Conservation (phyloP, 1,284 basidiomycete genomes). For the Phlebopus sp. region DNA sequence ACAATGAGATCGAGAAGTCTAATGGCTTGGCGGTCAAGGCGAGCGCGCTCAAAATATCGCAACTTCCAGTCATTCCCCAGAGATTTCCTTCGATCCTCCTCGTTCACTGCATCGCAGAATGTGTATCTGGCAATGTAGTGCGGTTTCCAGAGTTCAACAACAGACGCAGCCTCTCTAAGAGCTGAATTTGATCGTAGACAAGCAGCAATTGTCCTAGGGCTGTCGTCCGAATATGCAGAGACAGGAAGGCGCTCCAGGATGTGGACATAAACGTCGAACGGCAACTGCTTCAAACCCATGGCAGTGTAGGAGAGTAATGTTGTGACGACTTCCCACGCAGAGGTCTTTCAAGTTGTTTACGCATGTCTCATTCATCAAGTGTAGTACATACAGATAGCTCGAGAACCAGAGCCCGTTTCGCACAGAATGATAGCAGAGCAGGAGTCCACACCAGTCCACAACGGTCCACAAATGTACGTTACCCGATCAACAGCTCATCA, state of each 20-base stretch:
- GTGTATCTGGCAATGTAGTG: constrained; percentile 50
- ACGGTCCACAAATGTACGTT: background rate
- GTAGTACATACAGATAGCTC: too few relatives aligned
- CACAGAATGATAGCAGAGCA: too few relatives aligned
- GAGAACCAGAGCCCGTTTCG: too few relatives aligned
- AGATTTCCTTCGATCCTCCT: constrained; percentile 33
- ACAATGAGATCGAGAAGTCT: constrained; percentile 41
- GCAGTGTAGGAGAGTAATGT: background rate
- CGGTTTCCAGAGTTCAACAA: constrained; percentile 43
- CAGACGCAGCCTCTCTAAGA: constrained; percentile 27
- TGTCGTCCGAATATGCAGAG: constrained; percentile 19
- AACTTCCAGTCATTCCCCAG: constrained; percentile 42
- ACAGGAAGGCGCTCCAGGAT: constrained; percentile 29
- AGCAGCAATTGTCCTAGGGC: constrained; percentile 20
- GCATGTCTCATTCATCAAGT: too few relatives aligned
- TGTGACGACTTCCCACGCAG: background rate
- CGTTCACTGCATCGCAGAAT: constrained; percentile 36
- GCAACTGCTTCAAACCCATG: constrained; percentile 25
- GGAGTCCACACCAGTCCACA: background rate
- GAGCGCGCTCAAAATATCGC: constrained; percentile 44
- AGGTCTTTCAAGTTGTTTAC: background rate
- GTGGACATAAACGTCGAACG: constrained; percentile 32
- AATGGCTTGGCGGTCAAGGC: constrained; percentile 43
- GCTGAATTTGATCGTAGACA: constrained; percentile 25
- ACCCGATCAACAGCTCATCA: constrained; percentile 43